Conservation (phyloP, 495 filamentous ascomycete genomes). For the Sporormia fimetaria region DNA sequence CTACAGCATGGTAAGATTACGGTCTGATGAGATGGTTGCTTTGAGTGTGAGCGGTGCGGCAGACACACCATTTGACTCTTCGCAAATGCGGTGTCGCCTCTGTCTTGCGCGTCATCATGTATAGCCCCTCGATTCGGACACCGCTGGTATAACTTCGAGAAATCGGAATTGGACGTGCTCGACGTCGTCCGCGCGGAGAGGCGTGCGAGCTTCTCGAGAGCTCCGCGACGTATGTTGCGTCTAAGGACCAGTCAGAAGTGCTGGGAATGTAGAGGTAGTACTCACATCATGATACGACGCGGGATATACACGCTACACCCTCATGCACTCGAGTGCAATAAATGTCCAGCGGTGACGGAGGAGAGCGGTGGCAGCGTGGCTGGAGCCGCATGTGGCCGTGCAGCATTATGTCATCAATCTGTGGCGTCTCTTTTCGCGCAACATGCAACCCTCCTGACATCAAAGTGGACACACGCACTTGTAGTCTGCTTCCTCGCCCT, state of each 20-base stretch:
- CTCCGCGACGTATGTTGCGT: slow-evolving; percentile 28
- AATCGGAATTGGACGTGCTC: slow-evolving; percentile 19
- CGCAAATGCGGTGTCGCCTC: neutral
- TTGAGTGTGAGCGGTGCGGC: neutral
- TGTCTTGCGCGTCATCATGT: slow-evolving; percentile 19
- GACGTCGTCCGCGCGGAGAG: slow-evolving; percentile 28
- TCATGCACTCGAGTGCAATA: no score
- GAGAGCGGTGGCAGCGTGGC: no score
- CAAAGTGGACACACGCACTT: no score
- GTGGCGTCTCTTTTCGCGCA: no score
- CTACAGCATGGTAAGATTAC: slow-evolving; percentile 29
- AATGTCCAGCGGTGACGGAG: no score
- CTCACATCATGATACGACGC: no score
- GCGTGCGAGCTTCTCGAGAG: slow-evolving; percentile 33
- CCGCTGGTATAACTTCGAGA: slow-evolving; percentile 28
- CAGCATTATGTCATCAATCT: no score
- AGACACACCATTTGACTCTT: slow-evolving; percentile 2
- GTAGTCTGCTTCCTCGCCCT: no score
- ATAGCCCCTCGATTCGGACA: slow-evolving; percentile 10
- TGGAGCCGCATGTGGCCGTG: no score
- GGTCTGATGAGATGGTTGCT: neutral
- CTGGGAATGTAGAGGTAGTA: no score
- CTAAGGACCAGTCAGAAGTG: neutral
- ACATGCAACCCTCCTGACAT: no score
- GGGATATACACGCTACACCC: no score